These are phyloP conservation scores for Penstemon eatonii DNA, from an alignment of 257 asterid genomes.

Conservation along the genomic window DNA sequence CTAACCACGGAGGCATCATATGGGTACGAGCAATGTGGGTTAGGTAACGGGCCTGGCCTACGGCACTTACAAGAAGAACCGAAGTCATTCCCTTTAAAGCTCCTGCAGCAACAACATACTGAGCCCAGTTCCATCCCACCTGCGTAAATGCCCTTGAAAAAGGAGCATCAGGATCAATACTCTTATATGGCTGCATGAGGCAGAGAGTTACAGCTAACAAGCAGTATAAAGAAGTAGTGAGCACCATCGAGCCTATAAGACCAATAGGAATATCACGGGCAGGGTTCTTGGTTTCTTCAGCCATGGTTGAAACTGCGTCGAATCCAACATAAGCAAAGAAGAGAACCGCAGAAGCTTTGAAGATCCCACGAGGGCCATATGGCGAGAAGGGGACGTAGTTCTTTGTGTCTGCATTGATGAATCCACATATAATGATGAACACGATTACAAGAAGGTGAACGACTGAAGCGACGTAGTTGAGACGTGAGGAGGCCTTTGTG, in stretches of 20 bases:
- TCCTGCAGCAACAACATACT: constrained; percentile 63
- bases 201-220: constrained; percentile 54
- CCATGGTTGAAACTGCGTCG: constrained; percentile 74
- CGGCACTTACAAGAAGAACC: constrained; percentile 55
- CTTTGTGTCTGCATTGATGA: constrained; percentile 44
- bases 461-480: constrained; percentile 58
- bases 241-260: constrained; percentile 63
- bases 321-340: constrained; percentile 75
- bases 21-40: constrained; percentile 70
- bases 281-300: constrained; percentile 70
- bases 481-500: constrained; percentile 65
- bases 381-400: constrained; percentile 54
- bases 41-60: constrained; percentile 76
- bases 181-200: constrained; percentile 54
- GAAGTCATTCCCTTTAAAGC: constrained; percentile 75
- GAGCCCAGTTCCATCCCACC: constrained; percentile 68
- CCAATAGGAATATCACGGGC: constrained; percentile 69
- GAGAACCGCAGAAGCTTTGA: constrained; percentile 59
- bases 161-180: constrained; percentile 54
- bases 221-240: constrained; percentile 60
- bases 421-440: constrained; percentile 56
- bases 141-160: constrained; percentile 55
- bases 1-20: constrained; percentile 83
- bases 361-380: constrained; percentile 54
- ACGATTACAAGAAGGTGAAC: constrained; percentile 50